Conservation (phyloP, 129 eudicot genomes). For the Lactuca saligna region DNA sequence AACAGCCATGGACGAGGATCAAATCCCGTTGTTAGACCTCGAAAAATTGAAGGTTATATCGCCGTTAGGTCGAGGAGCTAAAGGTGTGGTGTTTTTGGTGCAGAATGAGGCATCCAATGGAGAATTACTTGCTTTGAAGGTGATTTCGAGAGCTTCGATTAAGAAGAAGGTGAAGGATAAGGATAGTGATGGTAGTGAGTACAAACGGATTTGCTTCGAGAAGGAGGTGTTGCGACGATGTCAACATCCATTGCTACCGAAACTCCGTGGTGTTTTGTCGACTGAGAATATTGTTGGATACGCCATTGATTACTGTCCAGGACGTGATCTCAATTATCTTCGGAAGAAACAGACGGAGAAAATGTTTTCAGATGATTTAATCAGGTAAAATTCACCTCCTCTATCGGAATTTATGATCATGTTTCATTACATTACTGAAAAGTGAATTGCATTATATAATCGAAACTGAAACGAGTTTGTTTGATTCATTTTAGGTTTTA, state of each 20-base stretch:
- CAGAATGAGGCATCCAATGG: conserved; percentile 30
- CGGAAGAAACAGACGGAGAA: conserved; percentile 72
- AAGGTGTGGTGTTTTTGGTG: conserved; percentile 88
- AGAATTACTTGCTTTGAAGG: conserved; percentile 67
- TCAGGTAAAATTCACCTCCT: conserved; percentile 53
- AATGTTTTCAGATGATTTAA: conserved; percentile 86
- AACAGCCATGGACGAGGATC: conserved; percentile 40
- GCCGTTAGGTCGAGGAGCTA: conserved; percentile 91
- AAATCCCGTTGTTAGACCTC: conserved; percentile 36
- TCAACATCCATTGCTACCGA: conserved; percentile 75
- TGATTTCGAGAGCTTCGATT: conserved; percentile 55
- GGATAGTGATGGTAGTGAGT: conserved; percentile 45
- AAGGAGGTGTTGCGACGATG: conserved; percentile 60
- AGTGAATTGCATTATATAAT: conserved; percentile 1
- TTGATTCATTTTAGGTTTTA: conserved; percentile 55
- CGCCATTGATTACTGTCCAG: conserved; percentile 93
- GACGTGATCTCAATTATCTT: conserved; percentile 66
- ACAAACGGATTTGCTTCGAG: conserved; percentile 59
- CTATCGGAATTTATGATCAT: not conserved
- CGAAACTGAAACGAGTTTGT: not conserved
- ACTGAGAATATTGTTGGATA: conserved; percentile 78
- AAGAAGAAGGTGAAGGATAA: conserved; percentile 39
- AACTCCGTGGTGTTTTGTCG: conserved; percentile 60
- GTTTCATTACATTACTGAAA: not conserved
- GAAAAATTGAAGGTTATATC: conserved; percentile 42